Conservation (phyloP, 192 early-diverging fungal species). For the Coemansia sp. region DNA sequence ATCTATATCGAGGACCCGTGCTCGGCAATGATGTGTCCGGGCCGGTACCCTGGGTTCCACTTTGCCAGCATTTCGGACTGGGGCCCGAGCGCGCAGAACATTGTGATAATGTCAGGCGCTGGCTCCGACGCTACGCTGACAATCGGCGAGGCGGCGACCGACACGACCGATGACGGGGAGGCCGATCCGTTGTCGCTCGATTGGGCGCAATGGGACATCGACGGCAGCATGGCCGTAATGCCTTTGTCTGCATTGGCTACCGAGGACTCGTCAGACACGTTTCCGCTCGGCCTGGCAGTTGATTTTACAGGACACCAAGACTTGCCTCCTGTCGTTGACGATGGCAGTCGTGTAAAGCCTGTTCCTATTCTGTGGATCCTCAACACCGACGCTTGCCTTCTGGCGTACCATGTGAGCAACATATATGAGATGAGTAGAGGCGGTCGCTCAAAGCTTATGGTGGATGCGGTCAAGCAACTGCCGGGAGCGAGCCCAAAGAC, state of each 20-base stretch:
- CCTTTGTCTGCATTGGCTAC: slow-evolving; percentile 55
- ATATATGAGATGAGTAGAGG: slow-evolving; percentile 48
- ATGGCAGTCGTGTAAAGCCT: slow-evolving; percentile 54
- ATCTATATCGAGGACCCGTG: slow-evolving; percentile 57
- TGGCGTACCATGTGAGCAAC: slow-evolving; percentile 69
- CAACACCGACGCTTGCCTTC: slow-evolving; percentile 61
- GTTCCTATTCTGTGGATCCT: slow-evolving; percentile 71
- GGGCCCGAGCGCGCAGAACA: slow-evolving; percentile 49
- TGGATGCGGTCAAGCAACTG: slow-evolving; percentile 17
- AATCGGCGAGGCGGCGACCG: slow-evolving; percentile 30
- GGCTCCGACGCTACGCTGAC: slow-evolving; percentile 39
- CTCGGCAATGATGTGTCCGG: slow-evolving; percentile 52
- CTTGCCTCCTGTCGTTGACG: slow-evolving; percentile 56
- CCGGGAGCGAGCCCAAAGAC: slow-evolving; percentile 13
- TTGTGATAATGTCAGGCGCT: slow-evolving; percentile 35
- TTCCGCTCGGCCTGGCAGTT: slow-evolving; percentile 67
- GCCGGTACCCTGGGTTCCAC: slow-evolving; percentile 57
- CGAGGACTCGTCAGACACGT: slow-evolving; percentile 56
- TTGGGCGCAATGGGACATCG: slow-evolving; percentile 71
- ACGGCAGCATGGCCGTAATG: slow-evolving; percentile 56
- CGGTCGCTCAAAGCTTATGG: slow-evolving; percentile 46
- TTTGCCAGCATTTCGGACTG: slow-evolving; percentile 59
- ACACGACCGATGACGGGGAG: slow-evolving; percentile 8
- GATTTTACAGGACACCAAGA: slow-evolving; percentile 66
- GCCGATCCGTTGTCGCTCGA: slow-evolving; percentile 33